A percentile compares a stretch with the other conserved stretches of the same genome.
phyloP scores from a whole-genome alignment of 805 yeast species.

The Wickerhamiella dianesei region DNA sequence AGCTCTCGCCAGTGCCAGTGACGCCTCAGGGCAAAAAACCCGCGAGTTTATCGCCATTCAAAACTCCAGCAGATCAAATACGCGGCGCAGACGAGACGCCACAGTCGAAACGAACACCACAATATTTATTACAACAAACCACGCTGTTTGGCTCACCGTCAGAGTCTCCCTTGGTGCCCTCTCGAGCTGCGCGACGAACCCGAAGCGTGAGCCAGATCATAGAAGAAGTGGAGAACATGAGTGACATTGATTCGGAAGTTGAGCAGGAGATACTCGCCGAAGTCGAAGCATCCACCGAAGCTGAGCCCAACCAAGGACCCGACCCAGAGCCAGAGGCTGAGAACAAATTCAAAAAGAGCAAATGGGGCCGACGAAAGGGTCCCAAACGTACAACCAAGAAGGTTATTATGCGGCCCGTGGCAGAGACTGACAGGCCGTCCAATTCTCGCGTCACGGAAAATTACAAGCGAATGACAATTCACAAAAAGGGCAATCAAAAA shows the following conservation, averaged over 20 bases:
- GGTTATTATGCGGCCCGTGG: conserved; percentile 13
- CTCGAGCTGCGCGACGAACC: not conserved
- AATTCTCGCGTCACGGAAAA: not conserved
- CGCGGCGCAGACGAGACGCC: not conserved
- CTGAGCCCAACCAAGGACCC: not conserved
- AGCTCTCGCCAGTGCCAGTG: conserved; percentile 7
- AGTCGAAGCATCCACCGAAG: not conserved
- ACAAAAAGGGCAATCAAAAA: conserved; percentile 1
- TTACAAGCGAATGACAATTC: not conserved
- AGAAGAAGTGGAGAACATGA: not conserved
- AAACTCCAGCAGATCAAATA: not conserved
- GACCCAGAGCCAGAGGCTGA: not conserved
- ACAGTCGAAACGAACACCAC: conserved; percentile 1
- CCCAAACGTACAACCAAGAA: conserved; percentile 16
- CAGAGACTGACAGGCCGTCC: not conserved
- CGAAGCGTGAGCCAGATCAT: conserved; percentile 1
- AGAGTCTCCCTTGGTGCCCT: not conserved
- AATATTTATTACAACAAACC: not conserved
- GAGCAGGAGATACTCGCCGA: not conserved
- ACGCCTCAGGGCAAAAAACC: conserved; percentile 8
- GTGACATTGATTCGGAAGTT: not conserved
- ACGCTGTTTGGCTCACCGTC: not conserved
- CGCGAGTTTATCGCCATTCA: not conserved
- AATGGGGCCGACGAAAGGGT: conserved; percentile 1
- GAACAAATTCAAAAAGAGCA: not conserved